Evolutionary conservation across 176 grass and related monocot species (phyloP).

Genomic region (Oryza glaberrima): DNA sequence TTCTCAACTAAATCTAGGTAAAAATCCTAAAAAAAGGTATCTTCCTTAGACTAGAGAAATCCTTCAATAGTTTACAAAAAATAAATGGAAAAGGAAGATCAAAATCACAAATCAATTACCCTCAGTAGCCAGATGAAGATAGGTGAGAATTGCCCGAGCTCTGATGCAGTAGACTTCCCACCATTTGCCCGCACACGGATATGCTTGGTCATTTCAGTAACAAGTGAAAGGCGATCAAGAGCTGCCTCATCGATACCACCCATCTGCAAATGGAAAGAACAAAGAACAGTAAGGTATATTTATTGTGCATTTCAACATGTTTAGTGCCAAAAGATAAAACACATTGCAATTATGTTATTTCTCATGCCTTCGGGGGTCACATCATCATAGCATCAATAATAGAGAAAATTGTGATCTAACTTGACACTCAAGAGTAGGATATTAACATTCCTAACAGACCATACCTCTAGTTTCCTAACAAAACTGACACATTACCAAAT

Average conservation of each 20-base stretch:
- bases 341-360: slow-evolving; percentile 16
- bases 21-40: slow-evolving; percentile 62
- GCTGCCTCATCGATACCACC: slow-evolving; percentile 84
- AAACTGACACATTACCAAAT: background rate
- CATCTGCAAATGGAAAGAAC: slow-evolving; percentile 55
- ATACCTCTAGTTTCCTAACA: background rate
- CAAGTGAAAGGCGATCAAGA: slow-evolving; percentile 79
- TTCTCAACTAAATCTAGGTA: slow-evolving; percentile 79
- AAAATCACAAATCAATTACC: slow-evolving; percentile 42
- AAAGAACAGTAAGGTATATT: slow-evolving; percentile 19
- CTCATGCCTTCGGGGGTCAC: background rate
- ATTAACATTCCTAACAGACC: background rate
- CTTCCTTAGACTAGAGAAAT: slow-evolving; percentile 4
- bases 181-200: slow-evolving; percentile 74
- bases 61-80: background rate
- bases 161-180: slow-evolving; percentile 58
- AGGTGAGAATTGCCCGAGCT: slow-evolving; percentile 82
- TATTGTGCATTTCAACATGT: slow-evolving; percentile 23
- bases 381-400: slow-evolving; percentile 18
- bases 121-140: slow-evolving; percentile 80
- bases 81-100: slow-evolving; percentile 11
- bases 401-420: background rate
- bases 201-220: slow-evolving; percentile 93
- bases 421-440: background rate
- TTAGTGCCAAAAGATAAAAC: background rate